Evolutionary conservation across 352 stramenopile genomes (phyloP), one percentile per base, ranked within the genome.

Genomic region (Blastocystis sp.): DNA sequence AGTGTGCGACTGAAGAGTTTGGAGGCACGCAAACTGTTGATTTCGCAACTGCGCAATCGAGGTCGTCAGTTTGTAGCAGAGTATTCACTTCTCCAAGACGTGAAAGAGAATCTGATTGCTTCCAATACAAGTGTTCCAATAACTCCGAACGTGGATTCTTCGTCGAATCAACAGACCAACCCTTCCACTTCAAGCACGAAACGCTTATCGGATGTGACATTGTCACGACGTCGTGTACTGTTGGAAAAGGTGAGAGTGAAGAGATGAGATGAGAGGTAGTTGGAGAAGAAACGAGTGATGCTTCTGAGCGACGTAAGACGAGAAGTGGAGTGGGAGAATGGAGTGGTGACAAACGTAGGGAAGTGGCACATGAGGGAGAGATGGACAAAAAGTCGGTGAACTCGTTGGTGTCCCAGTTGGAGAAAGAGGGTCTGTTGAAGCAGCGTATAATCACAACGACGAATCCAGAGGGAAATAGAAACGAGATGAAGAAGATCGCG

Each of bases 231-330:
- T 16, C 9, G 32, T 14, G 3, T 78, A 40, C 16, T 78, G 18
- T 32, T 61, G 34, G 67, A 59, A 3, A 18, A 27, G 18, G 40
- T 78, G 27, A 1, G 44, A 56, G 29, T 16, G 11, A 56, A 36
- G 18, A 27, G 46, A 14, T 18, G 14, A 14, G 18, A 16, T 76
- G 36, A 76, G 18, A n/a, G 34, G 24, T 76, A 76, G 64, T 40
- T 76, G 16, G 34, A 78, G 44, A 57, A 63, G 27, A 34, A 78
- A 9, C 38, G 9, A 0, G 67, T 78, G 67, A 40, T 78, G 67
- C n/a, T 78, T 29, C 9, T 29, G 6, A 44, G 36, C 3, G 67
- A 78, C 16, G 32, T 78, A 8, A 8, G n/a, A 8, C n/a, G 18
- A 8, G 7, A n/a, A 14, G 16, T 78, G 0, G 16, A 46, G 67